Conservation (phyloP, 139 green algal genomes). For the Chlamydomonas sphaeroides region DNA sequence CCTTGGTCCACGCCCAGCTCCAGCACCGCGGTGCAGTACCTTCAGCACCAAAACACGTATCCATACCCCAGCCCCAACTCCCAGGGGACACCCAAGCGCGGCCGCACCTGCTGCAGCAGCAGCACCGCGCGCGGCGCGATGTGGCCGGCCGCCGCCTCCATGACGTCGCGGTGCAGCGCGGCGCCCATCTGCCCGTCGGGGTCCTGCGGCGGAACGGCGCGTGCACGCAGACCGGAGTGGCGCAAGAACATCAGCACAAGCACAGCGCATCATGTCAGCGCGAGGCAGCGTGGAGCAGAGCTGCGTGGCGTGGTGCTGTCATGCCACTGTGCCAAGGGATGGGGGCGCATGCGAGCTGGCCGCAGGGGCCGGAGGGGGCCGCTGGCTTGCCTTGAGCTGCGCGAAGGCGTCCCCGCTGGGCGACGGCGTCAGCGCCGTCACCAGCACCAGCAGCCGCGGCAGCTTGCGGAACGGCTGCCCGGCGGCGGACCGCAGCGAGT, state of each 20-base stretch:
- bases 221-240: too few relatives aligned
- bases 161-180: slow-evolving; percentile 27
- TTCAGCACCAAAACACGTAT: too few relatives aligned
- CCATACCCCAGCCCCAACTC: too few relatives aligned
- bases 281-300: too few relatives aligned
- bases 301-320: too few relatives aligned
- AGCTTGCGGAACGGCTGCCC: slow-evolving; percentile 15
- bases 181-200: slow-evolving; percentile 38
- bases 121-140: slow-evolving; percentile 25
- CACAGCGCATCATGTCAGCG: too few relatives aligned
- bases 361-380: too few relatives aligned
- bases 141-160: slow-evolving; percentile 10
- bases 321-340: too few relatives aligned
- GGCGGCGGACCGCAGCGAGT: slow-evolving; percentile 19
- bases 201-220: slow-evolving; percentile 8
- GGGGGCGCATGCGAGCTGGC: too few relatives aligned
- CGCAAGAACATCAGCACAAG: background rate
- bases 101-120: slow-evolving; percentile 35
- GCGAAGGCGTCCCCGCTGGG: slow-evolving; percentile 28
- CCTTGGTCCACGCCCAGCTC: too few relatives aligned
- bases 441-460: slow-evolving; percentile 30
- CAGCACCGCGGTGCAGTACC: too few relatives aligned
- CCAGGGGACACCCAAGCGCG: too few relatives aligned
- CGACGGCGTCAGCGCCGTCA: slow-evolving; percentile 13
- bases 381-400: slow-evolving; percentile 14